Conservation (phyloP, 208 protist genomes). For the Histomonas meleagridis region DNA sequence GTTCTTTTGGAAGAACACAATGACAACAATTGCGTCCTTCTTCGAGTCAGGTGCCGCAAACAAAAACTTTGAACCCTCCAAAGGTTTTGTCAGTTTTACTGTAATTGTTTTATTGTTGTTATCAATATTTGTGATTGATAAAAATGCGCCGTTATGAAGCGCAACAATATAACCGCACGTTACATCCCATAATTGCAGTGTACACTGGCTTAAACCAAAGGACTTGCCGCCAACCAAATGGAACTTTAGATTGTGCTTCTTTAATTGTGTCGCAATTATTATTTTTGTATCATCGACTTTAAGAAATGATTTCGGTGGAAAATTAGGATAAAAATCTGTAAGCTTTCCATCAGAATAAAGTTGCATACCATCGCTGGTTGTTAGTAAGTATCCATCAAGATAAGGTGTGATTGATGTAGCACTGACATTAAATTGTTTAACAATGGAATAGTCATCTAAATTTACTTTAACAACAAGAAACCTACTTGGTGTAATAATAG, state of each 20-base stretch:
- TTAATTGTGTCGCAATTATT: neutral
- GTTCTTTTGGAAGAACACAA: neutral
- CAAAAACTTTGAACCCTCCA: no score
- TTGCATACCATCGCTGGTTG: neutral
- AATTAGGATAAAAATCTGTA: neutral
- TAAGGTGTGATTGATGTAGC: neutral
- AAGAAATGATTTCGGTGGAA: neutral
- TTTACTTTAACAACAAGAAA: neutral
- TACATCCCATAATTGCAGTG: neutral
- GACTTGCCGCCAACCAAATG: neutral
- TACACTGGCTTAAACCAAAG: neutral
- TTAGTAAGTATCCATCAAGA: neutral
- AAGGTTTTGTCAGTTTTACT: neutral
- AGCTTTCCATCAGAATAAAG: neutral
- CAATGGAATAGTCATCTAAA: neutral
- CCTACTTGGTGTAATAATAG: neutral
- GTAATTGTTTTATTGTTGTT: neutral
- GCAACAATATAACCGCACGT: neutral
- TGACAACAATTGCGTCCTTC: neutral
- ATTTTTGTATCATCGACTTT: neutral
- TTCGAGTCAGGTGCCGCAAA: neutral
- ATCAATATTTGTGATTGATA: neutral
- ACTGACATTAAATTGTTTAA: neutral
- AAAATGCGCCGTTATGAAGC: neutral
- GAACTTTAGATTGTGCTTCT: neutral